Base-by-base conservation (phyloP, 495 filamentous ascomycete species). In the Amniculicola lignicola region DNA sequence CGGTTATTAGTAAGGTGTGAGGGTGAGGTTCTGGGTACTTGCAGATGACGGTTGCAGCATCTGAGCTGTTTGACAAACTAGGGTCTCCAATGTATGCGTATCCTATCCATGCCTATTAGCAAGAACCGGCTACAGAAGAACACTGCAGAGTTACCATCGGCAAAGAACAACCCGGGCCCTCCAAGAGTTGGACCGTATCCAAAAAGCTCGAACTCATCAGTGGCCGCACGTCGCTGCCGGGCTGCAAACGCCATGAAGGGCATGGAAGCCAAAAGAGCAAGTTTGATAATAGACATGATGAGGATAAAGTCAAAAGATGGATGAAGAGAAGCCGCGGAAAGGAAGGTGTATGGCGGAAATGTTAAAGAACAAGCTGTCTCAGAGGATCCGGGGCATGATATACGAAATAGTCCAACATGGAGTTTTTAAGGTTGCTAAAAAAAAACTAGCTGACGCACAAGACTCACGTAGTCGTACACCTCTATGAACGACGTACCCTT, bases 41-140 rank as follows among this genome's bases (percentile, higher is more conserved):
- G 40, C 47, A 51, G 16, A 28, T 51, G 3, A 51, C 47, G 2
- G 16, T 18, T 19, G 47, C 47, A 9, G 47, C 47, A 51, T 40
- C 23, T 15, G 47, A 38, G 35, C 47, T 51, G 33, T 51, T 51
- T 4, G 47, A 51, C 12, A 40, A 16, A 27, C 35, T 51, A 4
- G 47, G 33, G 22, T 51, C 35, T 1, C 47, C 47, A 40, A 51
- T 23, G 21, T 51, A 51, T 7, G 47, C 47, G 21, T 39, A 51
- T 6, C 47, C 47, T 51, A 18, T 4, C 2, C 4, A 27, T 39
- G 19, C 27, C 4, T 25, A 12, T n/a, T 9, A 40, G 18, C 40
- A 25, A 3, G 2, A 16, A 22, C 27, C 11, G 29, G 7, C 7
- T 33, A 7, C 29, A 7, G 7, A 33, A n/a, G 29, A n/a, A n/a